Evolutionary conservation across 2,329 filamentous ascomycete species (phyloP), one percentile per base, ranked within the genome.

Genomic region (Alternaria brassicae): DNA sequence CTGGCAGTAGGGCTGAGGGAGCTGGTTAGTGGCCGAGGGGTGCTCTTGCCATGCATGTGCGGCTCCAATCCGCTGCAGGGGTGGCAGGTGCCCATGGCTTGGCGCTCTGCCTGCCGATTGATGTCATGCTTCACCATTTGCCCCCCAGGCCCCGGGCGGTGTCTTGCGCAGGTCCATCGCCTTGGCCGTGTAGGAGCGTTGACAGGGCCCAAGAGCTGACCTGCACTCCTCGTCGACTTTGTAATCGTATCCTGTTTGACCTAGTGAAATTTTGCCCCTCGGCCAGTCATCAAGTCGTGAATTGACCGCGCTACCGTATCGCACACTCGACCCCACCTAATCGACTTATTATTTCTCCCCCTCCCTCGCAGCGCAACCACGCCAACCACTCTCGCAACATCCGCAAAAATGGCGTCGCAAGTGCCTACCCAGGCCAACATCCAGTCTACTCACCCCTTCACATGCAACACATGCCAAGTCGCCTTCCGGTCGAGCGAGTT

Each of bases 401-500:
- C 67, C 47, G 56, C 54, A 64, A 67, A 53, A 50, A 78, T 78
- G 75, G 72, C 77, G 60, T 73, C 75, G 10, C 68, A 75, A 60
- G 64, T 67, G 19, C 61, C 74, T 28, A 69, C 74, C 67, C 73
- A 74, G 70, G 67, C 72, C 50, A 74, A 72, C 68, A 67, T 76
- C 37, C 72, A 77, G 62, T 70, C 72, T 27, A 76, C 74, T 6
- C 92, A 97, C 77, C 94, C 95, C 2, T 99, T 94, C 81, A 98
- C 94, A 56, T 99, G 95, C 88, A 99, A 98, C 80, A 95, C 93
- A 58, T 99, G 95, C 77, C 92, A 97, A 78, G 93, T 99, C 70
- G 95, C 94, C 52, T 99, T 98, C 81, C 90, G 94, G 67, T 93
- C 92, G 75, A 93, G 91, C 77, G 94, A 98, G 76, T 85, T 96